These are phyloP conservation scores for Paramecium primaurelia DNA, from an alignment of 73 alveolate genomes.

Conservation along the genomic window DNA sequence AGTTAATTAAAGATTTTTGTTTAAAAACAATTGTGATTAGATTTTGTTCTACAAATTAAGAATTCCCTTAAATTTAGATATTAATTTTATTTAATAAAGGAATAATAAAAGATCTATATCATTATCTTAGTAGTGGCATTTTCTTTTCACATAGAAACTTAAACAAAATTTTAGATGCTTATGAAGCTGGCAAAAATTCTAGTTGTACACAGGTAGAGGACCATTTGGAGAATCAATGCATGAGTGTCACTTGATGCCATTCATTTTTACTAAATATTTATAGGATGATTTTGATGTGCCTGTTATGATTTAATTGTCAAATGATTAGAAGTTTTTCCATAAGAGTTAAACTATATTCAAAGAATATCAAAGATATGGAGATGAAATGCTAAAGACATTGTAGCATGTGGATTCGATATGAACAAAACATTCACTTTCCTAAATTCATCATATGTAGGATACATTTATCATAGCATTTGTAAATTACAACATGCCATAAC, in stretches of 20 bases:
- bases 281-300: conserved; percentile 98
- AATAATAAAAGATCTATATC: conserved; percentile 69
- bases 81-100: background rate
- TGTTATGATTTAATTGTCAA: conserved; percentile 96
- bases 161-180: conserved; percentile 75
- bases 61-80: background rate
- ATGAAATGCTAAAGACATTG: conserved; percentile 96
- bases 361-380: conserved; percentile 81
- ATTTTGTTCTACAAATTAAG: no score
- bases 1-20: no score
- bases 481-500: conserved; percentile 90
- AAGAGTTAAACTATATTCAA: conserved; percentile 62
- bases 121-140: conserved; percentile 96
- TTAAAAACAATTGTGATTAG: background rate
- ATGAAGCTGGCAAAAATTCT: conserved; percentile 94
- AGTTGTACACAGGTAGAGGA: conserved; percentile 98
- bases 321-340: conserved; percentile 98
- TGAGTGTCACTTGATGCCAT: conserved; percentile 96
- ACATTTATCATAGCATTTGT: conserved; percentile 89
- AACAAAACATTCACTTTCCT: conserved; percentile 97
- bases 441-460: conserved; percentile 93
- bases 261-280: conserved; percentile 95
- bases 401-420: conserved; percentile 99
- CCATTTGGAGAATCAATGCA: conserved; percentile 99
- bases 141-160: conserved; percentile 99